A percentile compares a stretch with the other conserved stretches of the same genome.
phyloP scores from a whole-genome alignment of 768 basidiomycete genomes.

The Pleurotus pulmonarius region DNA sequence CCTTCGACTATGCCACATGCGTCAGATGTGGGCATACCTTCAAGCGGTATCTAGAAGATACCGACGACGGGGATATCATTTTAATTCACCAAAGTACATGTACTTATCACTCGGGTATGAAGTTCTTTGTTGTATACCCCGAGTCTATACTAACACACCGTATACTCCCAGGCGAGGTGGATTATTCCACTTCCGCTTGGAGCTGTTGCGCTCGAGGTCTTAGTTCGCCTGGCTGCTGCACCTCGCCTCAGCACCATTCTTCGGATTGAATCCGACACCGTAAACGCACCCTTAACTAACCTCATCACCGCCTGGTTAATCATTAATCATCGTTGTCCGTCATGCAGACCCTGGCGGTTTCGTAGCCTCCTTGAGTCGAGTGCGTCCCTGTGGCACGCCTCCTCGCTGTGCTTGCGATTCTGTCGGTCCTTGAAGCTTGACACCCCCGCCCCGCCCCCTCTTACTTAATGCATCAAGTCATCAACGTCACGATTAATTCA shows the following conservation, averaged over 20 bases:
- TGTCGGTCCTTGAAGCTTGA: no score
- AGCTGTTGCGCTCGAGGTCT: not conserved
- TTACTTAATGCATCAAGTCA: no score
- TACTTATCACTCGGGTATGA: not conserved
- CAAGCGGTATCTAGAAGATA: slow-evolving; percentile 3
- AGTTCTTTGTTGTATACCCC: not conserved
- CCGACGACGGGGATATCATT: slow-evolving; percentile 1
- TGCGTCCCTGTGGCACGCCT: no score
- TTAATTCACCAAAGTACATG: not conserved
- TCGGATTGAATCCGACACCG: not conserved
- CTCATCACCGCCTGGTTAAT: no score
- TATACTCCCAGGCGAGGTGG: not conserved
- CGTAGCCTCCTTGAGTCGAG: no score
- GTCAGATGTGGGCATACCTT: slow-evolving; percentile 2
- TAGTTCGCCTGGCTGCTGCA: not conserved
- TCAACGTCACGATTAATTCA: no score
- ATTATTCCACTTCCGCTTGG: not conserved
- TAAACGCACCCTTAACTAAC: no score
- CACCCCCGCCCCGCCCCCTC: no score
- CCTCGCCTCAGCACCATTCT: not conserved
- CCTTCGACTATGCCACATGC: not conserved
- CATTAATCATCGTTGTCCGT: no score
- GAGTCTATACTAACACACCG: not conserved
- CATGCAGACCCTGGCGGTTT: no score
- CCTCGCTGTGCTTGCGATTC: no score